phyloP scores from a whole-genome alignment of 129 eudicot genomes.

The Saposhnikovia divaricata region DNA sequence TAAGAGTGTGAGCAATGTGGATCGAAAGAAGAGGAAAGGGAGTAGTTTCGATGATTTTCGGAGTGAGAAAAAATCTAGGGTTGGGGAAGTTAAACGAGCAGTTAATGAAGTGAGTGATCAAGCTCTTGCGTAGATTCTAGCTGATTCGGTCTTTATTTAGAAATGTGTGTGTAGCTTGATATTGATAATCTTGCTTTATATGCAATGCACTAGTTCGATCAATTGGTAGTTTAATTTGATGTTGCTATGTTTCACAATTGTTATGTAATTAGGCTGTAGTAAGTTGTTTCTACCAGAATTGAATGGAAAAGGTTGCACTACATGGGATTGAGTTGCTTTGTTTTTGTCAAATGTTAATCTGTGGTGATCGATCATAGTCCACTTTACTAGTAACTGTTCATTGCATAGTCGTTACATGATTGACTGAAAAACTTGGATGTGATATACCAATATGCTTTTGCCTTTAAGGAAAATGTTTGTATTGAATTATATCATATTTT shows the following conservation, averaged over 20 bases:
- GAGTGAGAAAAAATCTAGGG: conserved; percentile 35
- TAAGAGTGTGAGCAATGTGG: conserved; percentile 22
- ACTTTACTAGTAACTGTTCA: background rate
- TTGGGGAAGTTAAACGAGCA: background rate
- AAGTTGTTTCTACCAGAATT: background rate
- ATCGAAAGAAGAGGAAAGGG: conserved; percentile 36
- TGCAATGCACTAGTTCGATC: background rate
- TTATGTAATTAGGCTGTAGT: background rate
- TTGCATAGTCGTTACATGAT: background rate
- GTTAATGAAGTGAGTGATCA: conserved; percentile 14
- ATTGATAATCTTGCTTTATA: background rate
- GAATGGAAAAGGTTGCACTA: background rate
- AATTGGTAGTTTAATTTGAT: background rate
- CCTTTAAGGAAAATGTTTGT: too few relatives aligned
- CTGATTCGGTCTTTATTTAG: background rate
- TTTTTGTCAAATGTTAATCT: background rate
- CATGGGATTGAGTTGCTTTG: background rate
- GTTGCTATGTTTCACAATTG: background rate
- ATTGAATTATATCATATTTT: too few relatives aligned
- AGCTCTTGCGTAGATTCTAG: background rate
- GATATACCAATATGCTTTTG: too few relatives aligned
- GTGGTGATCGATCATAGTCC: background rate
- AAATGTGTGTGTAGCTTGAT: background rate
- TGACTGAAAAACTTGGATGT: background rate
- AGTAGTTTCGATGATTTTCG: conserved; percentile 9